Conservation (phyloP, 2,329 filamentous ascomycete genomes). For the Coniochaeta sp. region DNA sequence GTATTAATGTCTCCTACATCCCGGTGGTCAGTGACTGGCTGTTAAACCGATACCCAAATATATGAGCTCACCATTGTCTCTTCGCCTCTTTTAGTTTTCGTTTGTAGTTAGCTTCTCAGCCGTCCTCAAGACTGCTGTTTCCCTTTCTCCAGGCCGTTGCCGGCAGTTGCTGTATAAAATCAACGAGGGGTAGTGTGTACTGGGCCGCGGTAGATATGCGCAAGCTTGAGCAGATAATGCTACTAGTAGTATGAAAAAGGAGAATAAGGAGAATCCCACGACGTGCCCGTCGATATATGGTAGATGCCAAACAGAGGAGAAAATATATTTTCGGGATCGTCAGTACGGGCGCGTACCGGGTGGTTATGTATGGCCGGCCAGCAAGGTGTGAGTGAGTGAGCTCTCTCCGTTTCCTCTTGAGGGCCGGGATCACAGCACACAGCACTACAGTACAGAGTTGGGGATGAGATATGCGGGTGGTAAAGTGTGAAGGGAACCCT, state of each 20-base stretch:
- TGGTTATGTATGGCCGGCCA: conserved; percentile 39
- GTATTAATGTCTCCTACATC: conserved; percentile 15
- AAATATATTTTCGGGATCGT: conserved; percentile 22
- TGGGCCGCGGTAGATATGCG: not conserved
- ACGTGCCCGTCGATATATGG: conserved; percentile 12
- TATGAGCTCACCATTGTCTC: conserved; percentile 25
- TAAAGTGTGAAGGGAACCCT: not conserved
- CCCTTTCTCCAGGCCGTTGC: conserved; percentile 24
- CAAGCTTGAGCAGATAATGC: conserved; percentile 5
- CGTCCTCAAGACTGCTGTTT: conserved; percentile 6
- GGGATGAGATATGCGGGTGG: conserved; percentile 13
- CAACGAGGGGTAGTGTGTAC: not conserved
- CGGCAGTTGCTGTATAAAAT: conserved; percentile 21
- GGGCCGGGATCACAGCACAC: conserved; percentile 4
- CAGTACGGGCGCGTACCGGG: conserved; percentile 35
- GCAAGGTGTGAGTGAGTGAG: conserved; percentile 3
- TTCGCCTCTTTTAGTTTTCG: not conserved
- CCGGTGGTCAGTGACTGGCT: conserved; percentile 13
- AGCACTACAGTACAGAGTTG: conserved; percentile 8
- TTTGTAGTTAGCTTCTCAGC: not conserved
- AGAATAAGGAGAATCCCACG: not conserved
- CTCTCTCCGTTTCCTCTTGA: not conserved
- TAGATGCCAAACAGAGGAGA: conserved; percentile 34
- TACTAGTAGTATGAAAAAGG: not conserved
- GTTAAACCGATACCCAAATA: not conserved